Conservation (phyloP, 345 rosid species). For the Eucalyptus pauciflora region DNA sequence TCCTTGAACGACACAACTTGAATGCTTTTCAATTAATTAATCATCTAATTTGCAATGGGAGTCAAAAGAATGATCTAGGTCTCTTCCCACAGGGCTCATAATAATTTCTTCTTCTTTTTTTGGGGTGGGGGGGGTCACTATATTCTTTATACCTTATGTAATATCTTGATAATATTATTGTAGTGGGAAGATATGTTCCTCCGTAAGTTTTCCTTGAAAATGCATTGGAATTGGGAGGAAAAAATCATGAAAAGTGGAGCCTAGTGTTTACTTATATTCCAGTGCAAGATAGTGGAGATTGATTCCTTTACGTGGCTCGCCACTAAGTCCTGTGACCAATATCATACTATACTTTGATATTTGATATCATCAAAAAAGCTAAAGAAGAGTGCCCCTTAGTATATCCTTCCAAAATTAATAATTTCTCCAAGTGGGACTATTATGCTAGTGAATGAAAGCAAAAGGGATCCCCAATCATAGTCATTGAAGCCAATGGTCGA, state of each 20-base stretch:
- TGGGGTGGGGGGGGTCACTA: background rate
- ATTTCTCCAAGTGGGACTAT: background rate
- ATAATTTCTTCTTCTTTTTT: background rate
- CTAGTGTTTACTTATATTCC: background rate
- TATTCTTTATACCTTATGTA: background rate
- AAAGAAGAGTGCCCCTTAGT: background rate
- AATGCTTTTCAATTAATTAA: background rate
- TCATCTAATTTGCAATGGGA: background rate
- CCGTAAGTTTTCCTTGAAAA: background rate
- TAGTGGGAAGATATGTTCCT: background rate
- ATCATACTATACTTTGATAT: background rate
- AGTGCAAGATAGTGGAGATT: background rate
- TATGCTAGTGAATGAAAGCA: background rate
- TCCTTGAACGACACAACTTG: background rate
- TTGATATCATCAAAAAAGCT: background rate
- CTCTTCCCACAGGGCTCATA: background rate
- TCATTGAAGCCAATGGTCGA: background rate
- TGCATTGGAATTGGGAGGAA: background rate
- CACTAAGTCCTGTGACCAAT: background rate
- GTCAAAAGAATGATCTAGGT: background rate
- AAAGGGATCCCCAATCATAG: background rate
- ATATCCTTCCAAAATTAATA: background rate
- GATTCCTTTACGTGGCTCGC: background rate
- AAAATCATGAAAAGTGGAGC: background rate
- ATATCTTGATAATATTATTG: background rate